A percentile compares a stretch with the other conserved stretches of the same genome.
Conservation (phyloP, 768 basidiomycete species). For the Kwoniella mangroviensis region DNA sequence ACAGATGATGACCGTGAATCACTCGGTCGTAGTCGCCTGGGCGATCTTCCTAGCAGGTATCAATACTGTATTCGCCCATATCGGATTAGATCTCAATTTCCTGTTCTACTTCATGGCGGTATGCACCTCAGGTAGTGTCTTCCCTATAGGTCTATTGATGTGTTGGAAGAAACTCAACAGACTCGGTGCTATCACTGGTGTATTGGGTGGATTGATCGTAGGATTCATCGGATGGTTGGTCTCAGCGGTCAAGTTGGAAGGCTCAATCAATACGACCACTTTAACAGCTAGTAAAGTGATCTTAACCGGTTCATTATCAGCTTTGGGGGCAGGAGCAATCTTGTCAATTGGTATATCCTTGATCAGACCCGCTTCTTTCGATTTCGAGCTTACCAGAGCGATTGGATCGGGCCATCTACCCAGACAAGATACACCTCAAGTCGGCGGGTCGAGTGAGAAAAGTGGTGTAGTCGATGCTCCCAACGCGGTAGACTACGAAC, state of each 20-base stretch:
- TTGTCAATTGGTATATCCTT: conserved; percentile 18
- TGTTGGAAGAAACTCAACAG: conserved; percentile 20
- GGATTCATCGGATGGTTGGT: conserved; percentile 21
- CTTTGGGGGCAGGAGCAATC: conserved; percentile 20
- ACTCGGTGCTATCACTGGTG: conserved; percentile 12
- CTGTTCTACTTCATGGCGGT: conserved; percentile 26
- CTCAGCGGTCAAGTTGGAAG: conserved; percentile 14
- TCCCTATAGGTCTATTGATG: conserved; percentile 18
- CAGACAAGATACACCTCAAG: neutral
- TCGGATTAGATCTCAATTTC: conserved; percentile 22
- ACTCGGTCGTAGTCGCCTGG: conserved; percentile 11
- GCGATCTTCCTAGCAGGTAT: conserved; percentile 19
- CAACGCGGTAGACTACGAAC: conserved; percentile 11
- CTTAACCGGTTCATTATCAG: conserved; percentile 16
- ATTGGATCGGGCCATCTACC: conserved; percentile 7
- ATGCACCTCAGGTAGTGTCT: conserved; percentile 19
- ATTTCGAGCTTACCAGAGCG: conserved; percentile 20
- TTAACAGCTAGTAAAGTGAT: conserved; percentile 20
- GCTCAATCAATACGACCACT: conserved; percentile 13
- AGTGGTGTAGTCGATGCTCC: neutral
- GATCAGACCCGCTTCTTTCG: conserved; percentile 15
- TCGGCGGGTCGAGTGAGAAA: conserved; percentile 3
- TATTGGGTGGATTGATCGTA: conserved; percentile 14
- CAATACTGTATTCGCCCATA: conserved; percentile 13
- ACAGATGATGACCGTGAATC: conserved; percentile 19